Conservation (phyloP, 495 filamentous ascomycete genomes). For the Podospora australis region DNA sequence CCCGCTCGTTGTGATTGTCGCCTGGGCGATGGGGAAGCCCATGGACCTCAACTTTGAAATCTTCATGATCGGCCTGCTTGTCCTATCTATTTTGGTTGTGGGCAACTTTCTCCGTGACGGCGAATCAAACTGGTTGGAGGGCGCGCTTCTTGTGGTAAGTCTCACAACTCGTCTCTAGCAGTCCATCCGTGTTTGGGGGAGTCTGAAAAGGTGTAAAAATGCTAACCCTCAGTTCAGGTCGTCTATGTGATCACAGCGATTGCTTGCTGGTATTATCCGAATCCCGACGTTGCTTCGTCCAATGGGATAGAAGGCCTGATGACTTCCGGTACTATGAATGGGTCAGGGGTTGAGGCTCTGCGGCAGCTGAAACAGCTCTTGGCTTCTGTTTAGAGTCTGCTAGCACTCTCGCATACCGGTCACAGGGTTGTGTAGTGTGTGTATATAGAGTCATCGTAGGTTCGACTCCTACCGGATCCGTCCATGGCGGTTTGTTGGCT, state of each 20-base stretch:
- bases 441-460: too few species aligned
- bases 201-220: background rate
- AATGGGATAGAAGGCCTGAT: constrained; percentile 4
- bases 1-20: constrained; percentile 71
- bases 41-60: constrained; percentile 81
- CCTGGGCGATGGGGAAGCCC: constrained; percentile 59
- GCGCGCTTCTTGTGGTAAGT: constrained; percentile 55
- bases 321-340: background rate
- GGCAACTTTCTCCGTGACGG: constrained; percentile 71
- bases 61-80: constrained; percentile 77
- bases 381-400: background rate
- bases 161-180: background rate
- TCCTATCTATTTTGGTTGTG: constrained; percentile 76
- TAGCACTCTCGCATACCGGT: too few species aligned
- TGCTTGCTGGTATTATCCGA: constrained; percentile 54
- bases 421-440: too few species aligned
- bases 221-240: constrained; percentile 21
- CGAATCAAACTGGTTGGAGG: constrained; percentile 71
- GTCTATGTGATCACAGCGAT: constrained; percentile 57
- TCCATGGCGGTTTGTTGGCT: too few species aligned
- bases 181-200: too few species aligned
- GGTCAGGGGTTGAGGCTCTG: background rate
- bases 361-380: constrained; percentile 1
- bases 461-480: too few species aligned
- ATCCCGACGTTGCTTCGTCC: constrained; percentile 28